Conservation (phyloP, 75 land plant genomes). For the Sequoia sempervirens region DNA sequence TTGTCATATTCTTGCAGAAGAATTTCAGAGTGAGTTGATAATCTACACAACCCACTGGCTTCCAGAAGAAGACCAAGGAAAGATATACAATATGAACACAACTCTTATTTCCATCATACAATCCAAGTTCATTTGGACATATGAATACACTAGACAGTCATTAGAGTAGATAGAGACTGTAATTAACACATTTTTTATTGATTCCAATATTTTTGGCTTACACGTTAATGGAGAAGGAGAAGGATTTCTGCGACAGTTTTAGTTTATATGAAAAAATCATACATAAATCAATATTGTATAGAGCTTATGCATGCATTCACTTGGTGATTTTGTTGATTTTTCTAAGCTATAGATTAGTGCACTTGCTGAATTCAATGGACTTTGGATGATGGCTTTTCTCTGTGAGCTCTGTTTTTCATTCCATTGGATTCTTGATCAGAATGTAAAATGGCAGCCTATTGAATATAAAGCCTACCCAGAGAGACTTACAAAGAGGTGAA, state of each 20-base stretch:
- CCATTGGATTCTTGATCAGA: not conserved
- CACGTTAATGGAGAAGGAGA: no score
- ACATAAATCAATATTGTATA: no score
- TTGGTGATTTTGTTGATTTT: no score
- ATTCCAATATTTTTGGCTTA: no score
- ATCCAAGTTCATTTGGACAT: no score
- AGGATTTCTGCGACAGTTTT: no score
- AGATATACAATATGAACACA: no score
- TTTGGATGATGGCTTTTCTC: not conserved
- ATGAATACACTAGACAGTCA: not conserved
- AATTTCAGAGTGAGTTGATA: not conserved
- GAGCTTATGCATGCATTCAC: no score
- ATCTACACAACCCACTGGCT: not conserved
- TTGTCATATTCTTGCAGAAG: not conserved
- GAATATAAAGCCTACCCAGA: not conserved
- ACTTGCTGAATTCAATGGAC: not conserved
- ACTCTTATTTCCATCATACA: not conserved
- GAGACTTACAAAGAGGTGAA: not conserved
- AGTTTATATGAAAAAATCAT: no score
- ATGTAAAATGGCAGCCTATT: not conserved
- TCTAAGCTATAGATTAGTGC: not conserved
- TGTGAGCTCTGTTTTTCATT: slow-evolving; percentile 2
- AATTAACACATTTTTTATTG: not conserved
- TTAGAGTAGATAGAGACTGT: not conserved
- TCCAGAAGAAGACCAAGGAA: not conserved